Conservation (phyloP, 805 yeast species). For the Saturnispora galanensis region DNA sequence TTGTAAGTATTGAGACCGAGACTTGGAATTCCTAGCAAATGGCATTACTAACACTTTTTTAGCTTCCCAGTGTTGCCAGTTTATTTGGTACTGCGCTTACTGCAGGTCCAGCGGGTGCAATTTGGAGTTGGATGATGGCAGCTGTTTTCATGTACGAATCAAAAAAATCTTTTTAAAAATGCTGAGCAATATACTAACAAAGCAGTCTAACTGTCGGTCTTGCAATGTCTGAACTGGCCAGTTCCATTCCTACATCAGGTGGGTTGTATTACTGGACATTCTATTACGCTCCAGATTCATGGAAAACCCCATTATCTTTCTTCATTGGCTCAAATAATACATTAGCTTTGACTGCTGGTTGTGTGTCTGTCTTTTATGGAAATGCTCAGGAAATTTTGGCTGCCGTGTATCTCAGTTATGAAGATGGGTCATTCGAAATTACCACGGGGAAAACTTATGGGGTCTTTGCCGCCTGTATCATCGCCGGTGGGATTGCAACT, state of each 20-base stretch:
- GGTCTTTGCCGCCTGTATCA: constrained; percentile 48
- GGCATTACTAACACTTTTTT: too few relatives aligned
- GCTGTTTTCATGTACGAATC: constrained; percentile 29
- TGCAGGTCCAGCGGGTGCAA: constrained; percentile 55
- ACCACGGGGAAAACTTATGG: constrained; percentile 51
- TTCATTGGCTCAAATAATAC: constrained; percentile 58
- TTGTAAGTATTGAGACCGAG: constrained; percentile 22
- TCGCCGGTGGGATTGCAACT: constrained; percentile 41
- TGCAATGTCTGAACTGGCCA: constrained; percentile 56
- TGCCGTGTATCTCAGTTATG: constrained; percentile 35
- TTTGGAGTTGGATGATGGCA: constrained; percentile 56
- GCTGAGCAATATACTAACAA: too few relatives aligned
- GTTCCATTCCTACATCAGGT: constrained; percentile 64
- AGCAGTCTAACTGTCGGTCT: constrained; percentile 37
- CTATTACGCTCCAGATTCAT: constrained; percentile 47
- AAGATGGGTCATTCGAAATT: constrained; percentile 43
- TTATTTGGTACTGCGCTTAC: constrained; percentile 42
- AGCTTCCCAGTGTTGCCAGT: constrained; percentile 47
- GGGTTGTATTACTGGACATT: constrained; percentile 62
- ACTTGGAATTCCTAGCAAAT: too few relatives aligned
- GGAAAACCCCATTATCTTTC: constrained; percentile 43
- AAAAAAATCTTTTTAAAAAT: too few relatives aligned
- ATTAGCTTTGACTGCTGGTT: constrained; percentile 51
- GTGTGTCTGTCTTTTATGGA: constrained; percentile 59
- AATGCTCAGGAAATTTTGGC: constrained; percentile 49